Base-by-base conservation (phyloP, 78 protist species). In the Speleostelium caveatum region DNA sequence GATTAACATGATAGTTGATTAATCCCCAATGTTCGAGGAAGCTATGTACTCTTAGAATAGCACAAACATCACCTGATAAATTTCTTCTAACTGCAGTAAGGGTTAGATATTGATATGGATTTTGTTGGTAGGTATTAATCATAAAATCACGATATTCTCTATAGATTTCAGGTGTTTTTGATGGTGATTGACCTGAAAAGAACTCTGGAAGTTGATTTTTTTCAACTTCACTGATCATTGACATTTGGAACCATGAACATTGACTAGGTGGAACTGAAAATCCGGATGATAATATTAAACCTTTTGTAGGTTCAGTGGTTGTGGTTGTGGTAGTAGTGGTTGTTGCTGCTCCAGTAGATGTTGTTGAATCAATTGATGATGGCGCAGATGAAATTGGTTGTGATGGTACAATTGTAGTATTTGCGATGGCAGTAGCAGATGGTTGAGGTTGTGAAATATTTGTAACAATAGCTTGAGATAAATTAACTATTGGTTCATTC, bases 1-100 rank as follows among this genome's bases (percentile, higher is more conserved):
- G 68, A 45, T 69, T 83, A 24, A 83, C 73, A 41, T 69, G 69
- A n/a, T 63, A 83, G 33, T 90, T 90, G 41, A 90, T 90, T 21
- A 90, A 51, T 10, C 87, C 94, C 94, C 94, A 90, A 56, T 90
- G 67, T 36, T 90, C 95, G 8, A 92, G n/a, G 76, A 92, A 92
- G 30, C 78, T 72, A 78, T 80, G 86, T 14, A 92, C 60, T 55
- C 90, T 30, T 38, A 83, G 6, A 0, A 92, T 80, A 10, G 92
- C 35, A 26, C 91, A 60, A 12, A 63, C 56, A 17, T 92, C 92
- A 26, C 86, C 87, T 3, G 51, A 72, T 42, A 65, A 61, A 16
- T 79, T 71, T 32, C 90, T 42, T 33, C 85, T 77, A 16, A 85
- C 85, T 1, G 76, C 86, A 8, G 95, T 92, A 14, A 74, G 74